These are phyloP conservation scores for Colletotrichum theobromicola DNA, from an alignment of 2,329 filamentous ascomycete genomes.

Conservation along the genomic window DNA sequence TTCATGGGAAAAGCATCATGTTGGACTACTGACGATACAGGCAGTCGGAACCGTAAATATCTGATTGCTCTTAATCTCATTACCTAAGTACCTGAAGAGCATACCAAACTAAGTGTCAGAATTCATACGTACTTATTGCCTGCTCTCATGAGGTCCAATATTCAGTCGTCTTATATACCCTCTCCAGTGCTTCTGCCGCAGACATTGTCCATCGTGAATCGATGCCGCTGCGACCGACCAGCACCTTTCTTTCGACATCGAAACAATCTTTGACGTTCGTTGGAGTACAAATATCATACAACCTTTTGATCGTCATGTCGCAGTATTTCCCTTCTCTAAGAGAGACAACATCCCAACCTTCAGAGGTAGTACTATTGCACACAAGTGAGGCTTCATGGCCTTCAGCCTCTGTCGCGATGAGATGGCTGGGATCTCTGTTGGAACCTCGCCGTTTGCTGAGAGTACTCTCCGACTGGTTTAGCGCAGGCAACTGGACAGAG, in stretches of 20 bases:
- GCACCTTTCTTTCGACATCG: background rate
- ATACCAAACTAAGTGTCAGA: background rate
- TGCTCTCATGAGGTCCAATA: background rate
- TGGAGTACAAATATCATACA: constrained; percentile 30
- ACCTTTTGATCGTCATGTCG: constrained; percentile 32
- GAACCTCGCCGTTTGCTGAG: background rate
- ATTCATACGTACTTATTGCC: fast-evolving
- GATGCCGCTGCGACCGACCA: background rate
- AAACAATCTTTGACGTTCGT: background rate
- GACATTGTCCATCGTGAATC: background rate
- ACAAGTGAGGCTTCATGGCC: constrained; percentile 33
- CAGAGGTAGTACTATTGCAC: constrained; percentile 31
- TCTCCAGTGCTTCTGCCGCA: background rate
- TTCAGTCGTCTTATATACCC: background rate
- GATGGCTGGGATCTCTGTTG: constrained; percentile 5
- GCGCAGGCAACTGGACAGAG: background rate
- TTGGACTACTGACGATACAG: background rate
- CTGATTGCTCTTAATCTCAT: too few species aligned
- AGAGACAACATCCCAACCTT: constrained; percentile 37
- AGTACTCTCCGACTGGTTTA: background rate
- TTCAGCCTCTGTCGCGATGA: constrained; percentile 25
- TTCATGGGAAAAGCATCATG: background rate
- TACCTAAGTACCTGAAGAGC: background rate
- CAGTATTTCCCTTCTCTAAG: constrained; percentile 33
- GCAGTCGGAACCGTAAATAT: background rate